These are phyloP conservation scores for Parastagonospora avenae DNA, from an alignment of 2,329 filamentous ascomycete species.

Conservation along the genomic window DNA sequence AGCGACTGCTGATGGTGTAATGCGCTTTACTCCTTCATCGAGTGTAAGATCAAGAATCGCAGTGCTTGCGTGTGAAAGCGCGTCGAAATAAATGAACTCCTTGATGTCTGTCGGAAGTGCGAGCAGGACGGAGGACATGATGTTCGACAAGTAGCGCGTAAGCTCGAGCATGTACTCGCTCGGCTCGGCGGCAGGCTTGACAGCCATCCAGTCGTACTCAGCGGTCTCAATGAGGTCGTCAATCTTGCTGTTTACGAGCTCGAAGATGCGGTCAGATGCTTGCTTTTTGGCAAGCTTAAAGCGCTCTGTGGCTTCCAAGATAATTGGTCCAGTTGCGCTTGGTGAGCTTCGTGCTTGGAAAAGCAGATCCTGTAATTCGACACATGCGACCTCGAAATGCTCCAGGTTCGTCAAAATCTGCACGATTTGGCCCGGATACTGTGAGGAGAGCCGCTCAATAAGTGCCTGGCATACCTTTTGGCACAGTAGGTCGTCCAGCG, in stretches of 20 bases:
- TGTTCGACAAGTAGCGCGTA: slow-evolving; percentile 90
- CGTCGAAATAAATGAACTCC: slow-evolving; percentile 96
- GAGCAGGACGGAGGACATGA: slow-evolving; percentile 93
- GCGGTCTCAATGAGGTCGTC: slow-evolving; percentile 96
- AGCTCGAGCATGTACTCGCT: slow-evolving; percentile 96
- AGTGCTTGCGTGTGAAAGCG: slow-evolving; percentile 85
- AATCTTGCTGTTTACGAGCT: slow-evolving; percentile 98
- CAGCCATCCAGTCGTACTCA: slow-evolving; percentile 87
- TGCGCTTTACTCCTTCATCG: slow-evolving; percentile 77
- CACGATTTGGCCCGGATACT: slow-evolving; percentile 96
- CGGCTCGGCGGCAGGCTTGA: slow-evolving; percentile 69
- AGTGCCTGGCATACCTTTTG: slow-evolving; percentile 90
- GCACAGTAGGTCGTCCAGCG: slow-evolving; percentile 91
- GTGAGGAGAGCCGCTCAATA: slow-evolving; percentile 84
- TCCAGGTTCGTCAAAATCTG: slow-evolving; percentile 98
- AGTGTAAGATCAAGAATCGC: slow-evolving; percentile 83
- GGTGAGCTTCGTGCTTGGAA: slow-evolving; percentile 83
- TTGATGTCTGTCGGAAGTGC: slow-evolving; percentile 96
- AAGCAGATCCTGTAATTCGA: slow-evolving; percentile 84
- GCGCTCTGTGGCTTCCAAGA: slow-evolving; percentile 79
- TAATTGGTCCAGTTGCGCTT: slow-evolving; percentile 78
- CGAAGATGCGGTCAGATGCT: slow-evolving; percentile 96
- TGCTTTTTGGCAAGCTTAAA: slow-evolving; percentile 93
- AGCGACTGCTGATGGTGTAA: slow-evolving; percentile 84
- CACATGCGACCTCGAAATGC: slow-evolving; percentile 92